Percentiles rank a stretch among this genome's conserved stretches.
phyloP scores from a whole-genome alignment of 176 grass and related monocot species.

The Zoysia japonica region DNA sequence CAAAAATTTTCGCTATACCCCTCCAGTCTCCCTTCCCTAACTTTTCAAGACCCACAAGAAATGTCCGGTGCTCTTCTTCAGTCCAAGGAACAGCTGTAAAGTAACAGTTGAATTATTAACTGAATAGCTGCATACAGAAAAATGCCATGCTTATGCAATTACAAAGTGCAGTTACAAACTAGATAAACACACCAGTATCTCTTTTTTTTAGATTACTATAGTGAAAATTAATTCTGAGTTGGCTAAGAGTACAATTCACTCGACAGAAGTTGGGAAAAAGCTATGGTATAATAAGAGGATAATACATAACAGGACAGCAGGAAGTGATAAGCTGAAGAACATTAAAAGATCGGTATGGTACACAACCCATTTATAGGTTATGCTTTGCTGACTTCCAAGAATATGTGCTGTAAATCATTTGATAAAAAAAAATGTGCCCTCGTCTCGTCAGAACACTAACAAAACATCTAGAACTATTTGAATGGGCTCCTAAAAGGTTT shows the following conservation, averaged over 20 bases:
- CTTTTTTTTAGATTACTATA: conserved; percentile 16
- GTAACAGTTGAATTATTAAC: conserved; percentile 1
- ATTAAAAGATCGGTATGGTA: background rate
- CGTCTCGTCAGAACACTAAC: background rate
- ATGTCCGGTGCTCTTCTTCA: conserved; percentile 78
- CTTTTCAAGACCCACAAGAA: conserved; percentile 73
- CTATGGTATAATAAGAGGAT: background rate
- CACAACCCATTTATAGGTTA: conserved; percentile 5
- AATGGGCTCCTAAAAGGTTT: too few relatives aligned
- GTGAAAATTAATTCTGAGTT: conserved; percentile 13
- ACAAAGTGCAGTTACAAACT: conserved; percentile 13
- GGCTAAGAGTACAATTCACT: background rate
- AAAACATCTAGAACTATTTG: conserved; percentile 3
- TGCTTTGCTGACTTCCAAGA: background rate
- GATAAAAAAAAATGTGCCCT: background rate
- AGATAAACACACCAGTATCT: conserved; percentile 6
- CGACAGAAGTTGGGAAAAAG: conserved; percentile 4
- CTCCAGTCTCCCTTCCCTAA: conserved; percentile 75
- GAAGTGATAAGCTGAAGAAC: background rate
- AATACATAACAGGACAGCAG: background rate
- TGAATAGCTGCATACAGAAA: conserved; percentile 15
- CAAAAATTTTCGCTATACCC: conserved; percentile 65
- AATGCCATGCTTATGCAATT: background rate
- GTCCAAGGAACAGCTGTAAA: conserved; percentile 78
- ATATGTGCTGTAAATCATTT: background rate